Evolutionary conservation across 495 filamentous ascomycete genomes (phyloP), one percentile per base, ranked within the genome.

Genomic region (Neurospora sp.): DNA sequence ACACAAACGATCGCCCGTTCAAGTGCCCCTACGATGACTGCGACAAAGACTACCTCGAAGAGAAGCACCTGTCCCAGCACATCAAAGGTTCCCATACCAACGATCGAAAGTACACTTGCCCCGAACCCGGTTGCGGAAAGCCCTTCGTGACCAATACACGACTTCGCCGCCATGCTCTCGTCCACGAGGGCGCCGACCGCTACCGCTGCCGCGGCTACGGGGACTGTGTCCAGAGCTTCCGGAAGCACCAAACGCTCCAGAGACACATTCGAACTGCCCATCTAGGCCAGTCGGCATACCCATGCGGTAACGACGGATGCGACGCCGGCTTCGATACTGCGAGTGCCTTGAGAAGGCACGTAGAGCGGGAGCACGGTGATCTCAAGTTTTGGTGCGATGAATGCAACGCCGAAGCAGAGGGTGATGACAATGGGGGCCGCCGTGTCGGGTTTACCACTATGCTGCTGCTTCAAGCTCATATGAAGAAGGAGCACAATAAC

Each of bases 171-270:
- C 92, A 94, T 79, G 78, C 88, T 70, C 85, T 86, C 31, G 86
- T 89, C 1, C 92, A 94, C 77, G 86, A 93, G 78, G 90, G 89
- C 31, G 84, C 84, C 72, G 89, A 93, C 74, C 85, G 89, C 70
- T 92, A 89, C 75, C 85, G 86, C 72, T 99, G 96, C 78, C 89
- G 86, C 8, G 91, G 89, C 31, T 90, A 90, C 74, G 88, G 90
- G 9, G 91, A 88, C 2, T 99, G 96, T 79, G 84, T 88, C 40
- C 87, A 91, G 80, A 88, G 87, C 17, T 99, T 98, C 81, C 88
- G 96, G 54, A 98, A 98, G 80, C 92, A 94, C 77, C 88, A 91
- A 71, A 97, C 94, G 3, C 87, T 99, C 13, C 89, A 93, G 76
- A 89, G 91, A 21, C 96, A 99, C 81, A 89, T 98, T 70, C 86